A percentile compares a stretch with the other conserved stretches of the same genome.
phyloP scores from a whole-genome alignment of 805 yeast genomes.

The Metschnikowia drakensbergensis region DNA sequence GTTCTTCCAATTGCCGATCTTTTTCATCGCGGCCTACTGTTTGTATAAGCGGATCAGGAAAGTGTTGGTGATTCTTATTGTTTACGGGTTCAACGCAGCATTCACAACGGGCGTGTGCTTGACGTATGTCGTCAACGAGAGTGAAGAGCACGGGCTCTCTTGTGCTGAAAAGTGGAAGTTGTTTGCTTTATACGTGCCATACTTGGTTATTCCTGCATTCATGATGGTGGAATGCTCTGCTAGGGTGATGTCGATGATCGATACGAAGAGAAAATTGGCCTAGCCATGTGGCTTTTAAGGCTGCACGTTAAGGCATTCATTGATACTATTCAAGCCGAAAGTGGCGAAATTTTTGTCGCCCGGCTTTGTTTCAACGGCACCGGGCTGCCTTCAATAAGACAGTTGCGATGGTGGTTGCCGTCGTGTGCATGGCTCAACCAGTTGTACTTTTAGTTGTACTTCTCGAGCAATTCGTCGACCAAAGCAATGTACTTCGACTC shows the following conservation, averaged over 20 bases:
- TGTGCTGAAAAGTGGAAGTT: constrained; percentile 39
- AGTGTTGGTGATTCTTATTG: constrained; percentile 37
- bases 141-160: constrained; percentile 37
- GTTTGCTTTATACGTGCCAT: constrained; percentile 61
- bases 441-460: constrained; percentile 27
- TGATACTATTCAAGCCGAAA: too few species aligned
- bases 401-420: too few species aligned
- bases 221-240: constrained; percentile 45
- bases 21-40: constrained; percentile 42
- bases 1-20: constrained; percentile 75
- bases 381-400: too few species aligned
- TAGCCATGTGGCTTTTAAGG: neutral
- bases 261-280: neutral
- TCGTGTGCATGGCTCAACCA: too few species aligned
- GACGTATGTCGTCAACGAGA: constrained; percentile 39
- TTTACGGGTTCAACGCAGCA: constrained; percentile 82
- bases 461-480: constrained; percentile 58
- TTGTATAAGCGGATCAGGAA: constrained; percentile 15
- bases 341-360: too few species aligned
- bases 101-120: constrained; percentile 76
- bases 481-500: constrained; percentile 73
- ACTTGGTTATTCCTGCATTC: constrained; percentile 57
- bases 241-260: constrained; percentile 6
- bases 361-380: too few species aligned
- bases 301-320: too few species aligned